Evolutionary conservation across 2,329 filamentous ascomycete genomes (phyloP).

Genomic region (Ceratocystis papillata): DNA sequence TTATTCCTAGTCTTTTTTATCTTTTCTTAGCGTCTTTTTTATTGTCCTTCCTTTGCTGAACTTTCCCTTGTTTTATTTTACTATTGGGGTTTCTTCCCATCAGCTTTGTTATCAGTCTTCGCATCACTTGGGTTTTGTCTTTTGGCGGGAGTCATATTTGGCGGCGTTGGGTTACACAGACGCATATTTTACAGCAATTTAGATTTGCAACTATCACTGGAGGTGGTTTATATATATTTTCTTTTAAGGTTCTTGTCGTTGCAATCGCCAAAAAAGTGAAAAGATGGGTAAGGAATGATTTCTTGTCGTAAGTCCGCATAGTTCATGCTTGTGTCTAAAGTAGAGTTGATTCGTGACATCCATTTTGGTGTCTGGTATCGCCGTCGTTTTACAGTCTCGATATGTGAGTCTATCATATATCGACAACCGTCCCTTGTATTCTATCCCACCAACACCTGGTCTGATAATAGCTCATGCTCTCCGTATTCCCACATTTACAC

Average conservation of each 20-base stretch:
- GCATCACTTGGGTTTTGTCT: background rate
- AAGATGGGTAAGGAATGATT: too few species aligned
- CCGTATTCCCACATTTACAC: constrained; percentile 36
- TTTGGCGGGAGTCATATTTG: background rate
- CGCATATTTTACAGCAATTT: background rate
- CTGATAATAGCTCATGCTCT: background rate
- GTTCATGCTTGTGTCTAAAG: background rate
- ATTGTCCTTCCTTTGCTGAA: background rate
- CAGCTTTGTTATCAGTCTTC: background rate
- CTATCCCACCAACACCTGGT: background rate
- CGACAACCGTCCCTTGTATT: background rate
- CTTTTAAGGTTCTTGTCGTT: background rate
- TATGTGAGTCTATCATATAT: background rate
- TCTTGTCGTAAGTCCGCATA: background rate
- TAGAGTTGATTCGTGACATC: constrained; percentile 5
- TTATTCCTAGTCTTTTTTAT: background rate
- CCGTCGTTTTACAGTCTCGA: constrained; percentile 8
- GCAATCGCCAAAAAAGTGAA: too few species aligned
- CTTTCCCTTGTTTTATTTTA: constrained; percentile 16
- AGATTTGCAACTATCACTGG: background rate
- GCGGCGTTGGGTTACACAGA: constrained; percentile 16
- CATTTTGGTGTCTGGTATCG: constrained; percentile 14
- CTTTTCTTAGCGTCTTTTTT: background rate
- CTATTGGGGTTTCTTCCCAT: too few species aligned
- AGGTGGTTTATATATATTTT: background rate